Evolutionary conservation across 1,139 yeast genomes (phyloP).

Genomic region (Candida sp.): DNA sequence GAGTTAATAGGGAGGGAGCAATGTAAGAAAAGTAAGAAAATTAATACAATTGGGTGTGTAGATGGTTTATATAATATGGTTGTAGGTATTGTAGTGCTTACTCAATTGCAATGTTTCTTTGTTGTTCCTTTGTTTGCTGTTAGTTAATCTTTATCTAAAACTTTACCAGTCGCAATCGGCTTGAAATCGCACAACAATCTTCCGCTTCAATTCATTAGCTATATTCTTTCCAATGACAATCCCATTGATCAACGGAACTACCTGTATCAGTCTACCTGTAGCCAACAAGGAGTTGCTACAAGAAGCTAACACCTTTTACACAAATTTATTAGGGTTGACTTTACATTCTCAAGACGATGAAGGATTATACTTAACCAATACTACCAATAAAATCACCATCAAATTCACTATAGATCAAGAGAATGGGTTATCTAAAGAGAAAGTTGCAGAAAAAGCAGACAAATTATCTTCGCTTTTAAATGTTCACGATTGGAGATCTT

Average conservation of each 20-base stretch:
- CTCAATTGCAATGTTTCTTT: too few relatives aligned
- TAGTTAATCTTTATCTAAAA: too few relatives aligned
- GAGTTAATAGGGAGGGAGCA: too few relatives aligned
- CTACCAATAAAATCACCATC: slow-evolving; percentile 27
- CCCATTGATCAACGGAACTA: slow-evolving; percentile 50
- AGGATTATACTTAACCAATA: slow-evolving; percentile 27
- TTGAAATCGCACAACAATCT: slow-evolving; percentile 5
- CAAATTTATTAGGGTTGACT: slow-evolving; percentile 39
- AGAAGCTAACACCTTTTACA: slow-evolving; percentile 45
- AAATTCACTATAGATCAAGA: slow-evolving; percentile 21
- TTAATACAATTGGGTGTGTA: too few relatives aligned
- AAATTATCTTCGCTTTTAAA: slow-evolving; percentile 22
- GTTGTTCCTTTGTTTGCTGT: too few relatives aligned
- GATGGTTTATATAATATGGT: too few relatives aligned
- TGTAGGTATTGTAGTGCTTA: too few relatives aligned
- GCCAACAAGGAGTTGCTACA: slow-evolving; percentile 29
- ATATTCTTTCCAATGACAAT: slow-evolving; percentile 14
- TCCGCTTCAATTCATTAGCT: slow-evolving; percentile 3
- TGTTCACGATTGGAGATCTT: slow-evolving; percentile 49
- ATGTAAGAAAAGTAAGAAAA: too few relatives aligned
- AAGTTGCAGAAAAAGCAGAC: slow-evolving; percentile 20
- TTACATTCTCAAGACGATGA: slow-evolving; percentile 21
- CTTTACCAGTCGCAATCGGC: too few relatives aligned
- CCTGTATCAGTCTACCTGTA: slow-evolving; percentile 44
- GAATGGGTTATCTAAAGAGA: slow-evolving; percentile 23